Evolutionary conservation across 2,329 filamentous ascomycete genomes (phyloP).

Genomic region (Calonectria pseudoturangicola): DNA sequence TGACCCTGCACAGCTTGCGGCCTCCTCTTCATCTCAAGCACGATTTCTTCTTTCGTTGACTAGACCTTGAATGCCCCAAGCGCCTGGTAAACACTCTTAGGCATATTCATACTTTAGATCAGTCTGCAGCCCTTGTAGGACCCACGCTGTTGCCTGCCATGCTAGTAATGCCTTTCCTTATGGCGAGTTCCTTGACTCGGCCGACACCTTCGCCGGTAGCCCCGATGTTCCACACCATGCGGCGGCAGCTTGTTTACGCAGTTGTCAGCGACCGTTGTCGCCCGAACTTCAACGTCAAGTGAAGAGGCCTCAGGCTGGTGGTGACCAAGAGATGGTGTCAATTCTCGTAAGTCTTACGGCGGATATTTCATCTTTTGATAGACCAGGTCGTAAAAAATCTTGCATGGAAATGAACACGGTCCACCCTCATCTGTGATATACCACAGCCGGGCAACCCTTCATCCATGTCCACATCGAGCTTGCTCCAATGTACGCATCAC

Average conservation of each 20-base stretch:
- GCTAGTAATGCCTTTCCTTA: slow-evolving; percentile 70
- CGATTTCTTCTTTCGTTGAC: slow-evolving; percentile 75
- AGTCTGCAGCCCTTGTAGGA: slow-evolving; percentile 72
- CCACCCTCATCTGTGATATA: slow-evolving; percentile 71
- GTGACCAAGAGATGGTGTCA: slow-evolving; percentile 62
- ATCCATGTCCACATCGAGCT: slow-evolving; percentile 68
- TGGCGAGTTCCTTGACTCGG: slow-evolving; percentile 71
- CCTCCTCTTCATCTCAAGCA: slow-evolving; percentile 77
- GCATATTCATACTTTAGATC: slow-evolving; percentile 76
- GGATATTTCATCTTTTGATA: slow-evolving; percentile 72
- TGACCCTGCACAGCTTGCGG: slow-evolving; percentile 66
- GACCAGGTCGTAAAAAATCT: slow-evolving; percentile 70
- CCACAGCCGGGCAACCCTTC: slow-evolving; percentile 70
- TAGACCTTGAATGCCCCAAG: slow-evolving; percentile 67
- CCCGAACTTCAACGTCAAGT: slow-evolving; percentile 50
- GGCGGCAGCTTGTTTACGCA: slow-evolving; percentile 36
- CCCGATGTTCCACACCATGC: slow-evolving; percentile 46
- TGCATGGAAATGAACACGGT: slow-evolving; percentile 76
- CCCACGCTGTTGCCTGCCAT: slow-evolving; percentile 80
- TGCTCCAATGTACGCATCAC: slow-evolving; percentile 68
- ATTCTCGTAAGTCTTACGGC: slow-evolving; percentile 65
- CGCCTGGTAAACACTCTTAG: slow-evolving; percentile 76
- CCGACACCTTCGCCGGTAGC: slow-evolving; percentile 53
- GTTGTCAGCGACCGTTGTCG: slow-evolving; percentile 41
- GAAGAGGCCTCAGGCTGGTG: slow-evolving; percentile 55